Percentiles rank a stretch among this genome's conserved stretches.
Conservation (phyloP, 306 rosid genomes). For the Abrus precatorius region DNA sequence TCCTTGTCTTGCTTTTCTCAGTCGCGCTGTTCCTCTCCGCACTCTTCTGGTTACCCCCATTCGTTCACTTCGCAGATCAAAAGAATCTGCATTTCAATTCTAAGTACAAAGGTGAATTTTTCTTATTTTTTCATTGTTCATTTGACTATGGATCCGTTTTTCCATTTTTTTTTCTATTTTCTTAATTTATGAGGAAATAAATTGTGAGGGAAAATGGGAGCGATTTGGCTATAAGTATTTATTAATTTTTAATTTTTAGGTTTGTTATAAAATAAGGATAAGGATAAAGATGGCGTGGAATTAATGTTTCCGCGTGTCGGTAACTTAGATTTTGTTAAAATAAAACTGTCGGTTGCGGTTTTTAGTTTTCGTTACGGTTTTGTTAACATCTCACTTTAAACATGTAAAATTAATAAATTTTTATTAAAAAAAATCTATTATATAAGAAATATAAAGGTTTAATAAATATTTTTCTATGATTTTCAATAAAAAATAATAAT, state of each 20-base stretch:
- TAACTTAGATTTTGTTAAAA: constrained; percentile 11
- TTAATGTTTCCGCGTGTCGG: neutral
- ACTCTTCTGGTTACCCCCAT: constrained; percentile 76
- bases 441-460: too few relatives aligned
- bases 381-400: neutral
- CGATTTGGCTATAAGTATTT: neutral
- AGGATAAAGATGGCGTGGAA: constrained; percentile 17
- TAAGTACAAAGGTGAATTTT: constrained; percentile 64
- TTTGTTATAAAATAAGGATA: neutral
- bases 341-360: neutral
- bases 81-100: constrained; percentile 66
- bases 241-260: neutral
- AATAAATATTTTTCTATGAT: too few relatives aligned
- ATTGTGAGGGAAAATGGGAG: constrained; percentile 2
- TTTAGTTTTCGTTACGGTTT: constrained; percentile 12
- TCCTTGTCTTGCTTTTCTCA: constrained; percentile 67
- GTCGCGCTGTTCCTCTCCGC: constrained; percentile 74
- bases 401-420: too few relatives aligned
- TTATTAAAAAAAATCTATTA: too few relatives aligned
- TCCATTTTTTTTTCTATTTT: neutral
- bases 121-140: constrained; percentile 37
- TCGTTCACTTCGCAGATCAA: constrained; percentile 66
- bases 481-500: too few relatives aligned
- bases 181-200: constrained; percentile 37
- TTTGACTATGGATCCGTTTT: constrained; percentile 54